Conservation (phyloP, 495 filamentous ascomycete species). For the Neurospora sp. region DNA sequence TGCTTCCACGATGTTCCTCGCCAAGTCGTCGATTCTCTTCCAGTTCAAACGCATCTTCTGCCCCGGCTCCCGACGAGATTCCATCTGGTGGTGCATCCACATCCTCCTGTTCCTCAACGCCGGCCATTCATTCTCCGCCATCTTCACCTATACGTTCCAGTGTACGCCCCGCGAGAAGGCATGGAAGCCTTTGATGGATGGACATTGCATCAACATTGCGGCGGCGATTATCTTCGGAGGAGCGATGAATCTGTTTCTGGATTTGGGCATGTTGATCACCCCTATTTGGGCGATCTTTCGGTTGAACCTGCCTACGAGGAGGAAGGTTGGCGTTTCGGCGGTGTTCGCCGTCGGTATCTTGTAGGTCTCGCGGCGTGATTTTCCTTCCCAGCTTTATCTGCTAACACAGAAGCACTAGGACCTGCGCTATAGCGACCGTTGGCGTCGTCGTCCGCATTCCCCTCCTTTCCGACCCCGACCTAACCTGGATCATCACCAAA, state of each 20-base stretch:
- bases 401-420: constrained; percentile 5
- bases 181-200: constrained; percentile 15
- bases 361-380: no score
- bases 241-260: constrained; percentile 21
- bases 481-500: constrained; percentile 19
- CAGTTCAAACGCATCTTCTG: constrained; percentile 19
- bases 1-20: constrained; percentile 15
- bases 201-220: constrained; percentile 20
- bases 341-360: constrained; percentile 23
- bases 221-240: constrained; percentile 12
- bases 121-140: constrained; percentile 14
- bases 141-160: constrained; percentile 22
- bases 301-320: constrained; percentile 19
- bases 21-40: constrained; percentile 18
- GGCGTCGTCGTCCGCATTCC: constrained; percentile 19
- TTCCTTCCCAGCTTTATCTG: neutral
- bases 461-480: constrained; percentile 15
- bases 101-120: constrained; percentile 16
- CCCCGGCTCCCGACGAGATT: constrained; percentile 10
- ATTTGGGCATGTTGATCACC: constrained; percentile 19
- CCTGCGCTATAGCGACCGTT: constrained; percentile 19
- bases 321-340: constrained; percentile 23
- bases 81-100: constrained; percentile 22
- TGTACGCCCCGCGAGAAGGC: constrained; percentile 18
- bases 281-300: constrained; percentile 21